Evolutionary conservation across 441 rosid species (phyloP).

Genomic region (Raphanus hybrid): DNA sequence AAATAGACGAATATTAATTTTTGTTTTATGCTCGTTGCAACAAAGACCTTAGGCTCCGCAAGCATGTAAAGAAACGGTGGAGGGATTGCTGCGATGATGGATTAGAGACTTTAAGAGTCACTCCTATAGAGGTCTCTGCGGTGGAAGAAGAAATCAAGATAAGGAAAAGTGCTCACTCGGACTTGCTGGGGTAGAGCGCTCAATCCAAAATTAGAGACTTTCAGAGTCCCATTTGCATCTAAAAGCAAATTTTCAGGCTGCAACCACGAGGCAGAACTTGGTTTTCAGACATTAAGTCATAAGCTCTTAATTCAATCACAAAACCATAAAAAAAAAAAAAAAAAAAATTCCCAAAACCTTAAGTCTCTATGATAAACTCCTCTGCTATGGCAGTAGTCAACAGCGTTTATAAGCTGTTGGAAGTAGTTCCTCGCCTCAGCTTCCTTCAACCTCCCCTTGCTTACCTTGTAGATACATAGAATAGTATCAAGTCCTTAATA

Average conservation of each 20-base stretch:
- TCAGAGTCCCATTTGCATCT: conserved; percentile 84
- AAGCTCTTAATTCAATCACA: too few relatives aligned
- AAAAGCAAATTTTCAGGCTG: conserved; percentile 97
- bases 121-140: too few relatives aligned
- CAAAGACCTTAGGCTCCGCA: too few relatives aligned
- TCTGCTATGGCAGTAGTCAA: conserved; percentile 96
- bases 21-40: too few relatives aligned
- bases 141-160: neutral
- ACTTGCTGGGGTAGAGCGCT: conserved; percentile 99
- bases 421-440: conserved; percentile 93
- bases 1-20: too few relatives aligned
- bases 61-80: too few relatives aligned
- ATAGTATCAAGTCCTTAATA: neutral
- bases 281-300: neutral
- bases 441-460: conserved; percentile 90
- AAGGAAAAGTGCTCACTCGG: conserved; percentile 57
- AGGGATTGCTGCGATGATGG: too few relatives aligned
- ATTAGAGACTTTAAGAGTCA: too few relatives aligned
- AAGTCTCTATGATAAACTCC: conserved; percentile 93
- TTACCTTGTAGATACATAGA: conserved; percentile 59
- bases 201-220: conserved; percentile 96
- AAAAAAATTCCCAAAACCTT: conserved; percentile 56
- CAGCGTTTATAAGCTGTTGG: conserved; percentile 95
- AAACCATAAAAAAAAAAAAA: neutral
- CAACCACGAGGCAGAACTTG: neutral